Evolutionary conservation across 208 protist genomes (phyloP).

Genomic region (Leishmania amazonensis): DNA sequence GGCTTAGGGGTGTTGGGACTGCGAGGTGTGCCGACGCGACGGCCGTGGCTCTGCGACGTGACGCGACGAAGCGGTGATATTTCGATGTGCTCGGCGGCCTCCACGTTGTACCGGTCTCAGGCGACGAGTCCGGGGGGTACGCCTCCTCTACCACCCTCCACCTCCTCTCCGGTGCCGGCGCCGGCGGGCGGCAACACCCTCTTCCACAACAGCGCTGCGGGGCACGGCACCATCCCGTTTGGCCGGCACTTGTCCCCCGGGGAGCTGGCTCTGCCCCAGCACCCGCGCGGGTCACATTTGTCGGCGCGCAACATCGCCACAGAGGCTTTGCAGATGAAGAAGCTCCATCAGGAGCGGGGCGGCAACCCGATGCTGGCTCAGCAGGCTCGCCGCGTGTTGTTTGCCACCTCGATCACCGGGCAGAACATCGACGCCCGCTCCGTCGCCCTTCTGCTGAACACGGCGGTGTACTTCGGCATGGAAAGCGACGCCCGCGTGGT

Average conservation of each 20-base stretch:
- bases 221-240: constrained; percentile 24
- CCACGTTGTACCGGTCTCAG: constrained; percentile 9
- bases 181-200: constrained; percentile 8
- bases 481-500: constrained; percentile 89
- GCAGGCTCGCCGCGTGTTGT: constrained; percentile 89
- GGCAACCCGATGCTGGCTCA: constrained; percentile 91
- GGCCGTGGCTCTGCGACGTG: constrained; percentile 1
- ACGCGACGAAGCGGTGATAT: background rate
- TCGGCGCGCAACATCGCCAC: constrained; percentile 87
- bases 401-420: constrained; percentile 86
- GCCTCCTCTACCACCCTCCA: background rate
- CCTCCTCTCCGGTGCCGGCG: constrained; percentile 23
- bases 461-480: constrained; percentile 94
- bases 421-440: constrained; percentile 87
- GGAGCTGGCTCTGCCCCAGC: constrained; percentile 72
- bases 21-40: background rate
- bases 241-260: constrained; percentile 40
- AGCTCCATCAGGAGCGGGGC: constrained; percentile 89
- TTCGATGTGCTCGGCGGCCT: background rate
- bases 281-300: constrained; percentile 78
- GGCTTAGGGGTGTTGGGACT: background rate
- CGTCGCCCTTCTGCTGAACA: constrained; percentile 87
- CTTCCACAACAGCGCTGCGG: constrained; percentile 23
- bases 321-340: constrained; percentile 92
- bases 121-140: constrained; percentile 13